Conservation (phyloP, 106 monocot genomes). For the Dendrobium officinale region DNA sequence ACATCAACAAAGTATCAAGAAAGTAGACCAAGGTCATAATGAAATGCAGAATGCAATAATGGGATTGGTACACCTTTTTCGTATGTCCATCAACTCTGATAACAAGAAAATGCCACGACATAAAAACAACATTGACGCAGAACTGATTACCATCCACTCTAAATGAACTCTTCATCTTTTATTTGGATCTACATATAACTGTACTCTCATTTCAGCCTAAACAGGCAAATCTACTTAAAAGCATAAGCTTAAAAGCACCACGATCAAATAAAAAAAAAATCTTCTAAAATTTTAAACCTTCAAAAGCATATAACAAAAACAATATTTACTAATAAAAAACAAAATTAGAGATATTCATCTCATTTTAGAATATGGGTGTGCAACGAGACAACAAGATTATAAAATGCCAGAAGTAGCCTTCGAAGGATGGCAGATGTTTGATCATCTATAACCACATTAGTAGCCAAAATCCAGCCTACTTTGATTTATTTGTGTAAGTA, state of each 20-base stretch:
- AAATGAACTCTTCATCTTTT: too few relatives aligned
- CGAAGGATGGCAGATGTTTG: too few relatives aligned
- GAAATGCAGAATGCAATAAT: background rate
- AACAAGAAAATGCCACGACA: too few relatives aligned
- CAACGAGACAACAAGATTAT: background rate
- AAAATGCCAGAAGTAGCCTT: too few relatives aligned
- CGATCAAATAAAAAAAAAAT: background rate
- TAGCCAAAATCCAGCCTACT: too few relatives aligned
- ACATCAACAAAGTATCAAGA: background rate
- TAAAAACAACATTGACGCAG: too few relatives aligned
- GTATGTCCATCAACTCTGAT: too few relatives aligned
- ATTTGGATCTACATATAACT: too few relatives aligned
- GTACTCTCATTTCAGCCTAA: background rate
- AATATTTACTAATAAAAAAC: background rate
- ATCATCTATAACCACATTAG: too few relatives aligned
- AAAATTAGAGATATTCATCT: background rate
- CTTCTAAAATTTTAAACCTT: background rate
- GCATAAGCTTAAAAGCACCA: background rate
- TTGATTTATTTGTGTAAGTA: too few relatives aligned
- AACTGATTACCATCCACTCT: too few relatives aligned
- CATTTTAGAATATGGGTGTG: background rate
- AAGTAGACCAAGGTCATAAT: background rate
- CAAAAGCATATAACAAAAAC: background rate
- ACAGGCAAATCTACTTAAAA: background rate
- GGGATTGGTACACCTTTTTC: background rate